Conservation (phyloP, 176 grass and related monocot species). For the Chrysopogon serrulatus region DNA sequence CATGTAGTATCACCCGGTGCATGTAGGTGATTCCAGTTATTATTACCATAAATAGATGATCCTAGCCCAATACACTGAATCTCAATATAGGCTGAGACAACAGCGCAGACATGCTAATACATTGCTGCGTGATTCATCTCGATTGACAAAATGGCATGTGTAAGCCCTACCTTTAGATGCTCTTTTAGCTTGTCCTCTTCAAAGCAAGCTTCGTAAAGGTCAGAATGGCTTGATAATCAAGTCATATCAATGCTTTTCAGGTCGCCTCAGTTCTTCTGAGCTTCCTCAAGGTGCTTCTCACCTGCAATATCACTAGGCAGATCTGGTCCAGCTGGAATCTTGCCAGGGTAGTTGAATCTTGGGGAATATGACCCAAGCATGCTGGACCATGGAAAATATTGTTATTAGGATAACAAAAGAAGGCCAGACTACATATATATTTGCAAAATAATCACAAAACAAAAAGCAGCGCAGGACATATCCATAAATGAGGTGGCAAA, state of each 20-base stretch:
- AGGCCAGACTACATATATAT: neutral
- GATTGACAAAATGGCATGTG: neutral
- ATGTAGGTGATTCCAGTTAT: neutral
- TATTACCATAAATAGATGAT: neutral
- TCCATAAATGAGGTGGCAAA: neutral
- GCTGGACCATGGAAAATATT: conserved; percentile 15
- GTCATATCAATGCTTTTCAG: neutral
- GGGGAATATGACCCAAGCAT: conserved; percentile 46
- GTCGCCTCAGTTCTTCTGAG: neutral
- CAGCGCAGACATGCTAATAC: neutral
- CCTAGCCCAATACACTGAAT: neutral
- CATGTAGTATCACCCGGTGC: neutral
- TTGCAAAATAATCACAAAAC: neutral
- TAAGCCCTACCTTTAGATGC: neutral
- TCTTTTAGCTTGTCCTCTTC: neutral
- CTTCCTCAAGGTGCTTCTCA: conserved; percentile 13
- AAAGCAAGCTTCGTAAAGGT: neutral
- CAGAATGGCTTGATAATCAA: neutral
- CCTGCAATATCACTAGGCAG: conserved; percentile 51
- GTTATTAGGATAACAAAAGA: neutral
- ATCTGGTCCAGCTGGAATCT: conserved; percentile 49
- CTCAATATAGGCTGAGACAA: neutral
- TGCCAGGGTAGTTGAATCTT: conserved; percentile 59
- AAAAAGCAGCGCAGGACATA: neutral
- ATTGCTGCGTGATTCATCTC: neutral